Evolutionary conservation across 116 monocot genomes (phyloP).

Genomic region (Dioscorea cayenensis): DNA sequence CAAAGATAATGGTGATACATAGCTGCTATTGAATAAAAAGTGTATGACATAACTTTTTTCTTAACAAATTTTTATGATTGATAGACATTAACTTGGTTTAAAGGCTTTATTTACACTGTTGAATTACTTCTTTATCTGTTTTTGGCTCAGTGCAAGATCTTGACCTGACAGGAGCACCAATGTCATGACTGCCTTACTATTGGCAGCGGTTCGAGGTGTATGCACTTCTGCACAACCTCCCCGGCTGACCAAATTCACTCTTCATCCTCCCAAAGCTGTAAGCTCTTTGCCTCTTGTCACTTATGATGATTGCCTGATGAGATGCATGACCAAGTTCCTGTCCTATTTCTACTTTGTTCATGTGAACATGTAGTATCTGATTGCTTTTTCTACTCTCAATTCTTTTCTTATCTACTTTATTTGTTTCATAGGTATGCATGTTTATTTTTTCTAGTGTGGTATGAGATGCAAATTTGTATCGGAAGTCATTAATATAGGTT

Average conservation of each 20-base stretch:
- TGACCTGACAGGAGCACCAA: too few species aligned
- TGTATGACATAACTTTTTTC: too few species aligned
- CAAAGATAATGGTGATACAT: too few species aligned
- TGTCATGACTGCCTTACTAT: conserved; percentile 2
- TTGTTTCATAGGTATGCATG: not conserved
- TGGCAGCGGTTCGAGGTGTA: conserved; percentile 15
- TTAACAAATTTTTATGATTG: too few species aligned
- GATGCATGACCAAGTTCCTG: not conserved
- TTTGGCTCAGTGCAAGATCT: too few species aligned
- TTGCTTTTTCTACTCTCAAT: not conserved
- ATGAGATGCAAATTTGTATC: not conserved
- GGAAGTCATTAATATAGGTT: not conserved
- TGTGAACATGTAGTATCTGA: not conserved
- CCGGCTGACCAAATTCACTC: conserved; percentile 34
- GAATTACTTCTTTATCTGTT: too few species aligned
- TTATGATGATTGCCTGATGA: not conserved
- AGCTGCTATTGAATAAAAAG: too few species aligned
- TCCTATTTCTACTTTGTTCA: not conserved
- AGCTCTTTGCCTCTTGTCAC: conserved; percentile 3
- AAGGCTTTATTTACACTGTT: too few species aligned
- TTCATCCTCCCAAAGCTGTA: conserved; percentile 42
- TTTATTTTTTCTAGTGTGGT: not conserved
- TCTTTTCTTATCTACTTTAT: not conserved
- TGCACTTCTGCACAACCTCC: conserved; percentile 20
- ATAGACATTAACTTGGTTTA: too few species aligned